Evolutionary conservation across 1,284 basidiomycete species (phyloP).

Genomic region (Gymnopus androsaceus): DNA sequence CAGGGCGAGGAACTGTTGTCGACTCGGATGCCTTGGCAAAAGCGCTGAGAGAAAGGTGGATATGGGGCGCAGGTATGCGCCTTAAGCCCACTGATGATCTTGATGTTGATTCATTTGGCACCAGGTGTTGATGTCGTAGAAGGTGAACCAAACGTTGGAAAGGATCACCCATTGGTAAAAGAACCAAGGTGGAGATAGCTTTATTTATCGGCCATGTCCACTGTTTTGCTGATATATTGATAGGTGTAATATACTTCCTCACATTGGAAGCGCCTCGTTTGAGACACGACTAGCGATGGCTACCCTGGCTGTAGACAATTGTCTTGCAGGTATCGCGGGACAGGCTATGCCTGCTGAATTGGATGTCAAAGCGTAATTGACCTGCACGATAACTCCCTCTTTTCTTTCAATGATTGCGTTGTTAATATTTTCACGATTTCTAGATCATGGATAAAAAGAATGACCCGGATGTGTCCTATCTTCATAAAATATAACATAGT

Average conservation of each 20-base stretch:
- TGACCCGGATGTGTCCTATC: too few relatives aligned
- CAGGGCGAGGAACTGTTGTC: slow-evolving; percentile 79
- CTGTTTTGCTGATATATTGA: slow-evolving; percentile 6
- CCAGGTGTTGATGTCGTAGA: slow-evolving; percentile 97
- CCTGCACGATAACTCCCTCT: background rate
- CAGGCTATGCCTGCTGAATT: slow-evolving; percentile 58
- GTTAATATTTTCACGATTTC: too few relatives aligned
- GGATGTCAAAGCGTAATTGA: slow-evolving; percentile 1
- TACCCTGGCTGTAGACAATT: slow-evolving; percentile 65
- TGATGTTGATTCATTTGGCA: too few relatives aligned
- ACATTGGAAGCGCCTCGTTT: slow-evolving; percentile 87
- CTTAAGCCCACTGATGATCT: too few relatives aligned
- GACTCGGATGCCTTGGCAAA: slow-evolving; percentile 86
- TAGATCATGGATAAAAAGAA: too few relatives aligned
- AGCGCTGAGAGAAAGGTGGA: slow-evolving; percentile 75
- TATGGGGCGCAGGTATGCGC: slow-evolving; percentile 90
- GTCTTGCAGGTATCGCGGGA: slow-evolving; percentile 50
- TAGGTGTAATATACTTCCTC: slow-evolving; percentile 82
- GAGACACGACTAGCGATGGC: slow-evolving; percentile 88
- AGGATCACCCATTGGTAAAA: slow-evolving; percentile 79
- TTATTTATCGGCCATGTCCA: background rate
- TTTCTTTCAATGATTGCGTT: background rate
- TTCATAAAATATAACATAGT: background rate
- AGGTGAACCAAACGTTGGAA: slow-evolving; percentile 80
- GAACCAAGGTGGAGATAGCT: slow-evolving; percentile 60